Evolutionary conservation across 2,329 filamentous ascomycete species (phyloP).

Genomic region (Cercospora zeae-maydis): DNA sequence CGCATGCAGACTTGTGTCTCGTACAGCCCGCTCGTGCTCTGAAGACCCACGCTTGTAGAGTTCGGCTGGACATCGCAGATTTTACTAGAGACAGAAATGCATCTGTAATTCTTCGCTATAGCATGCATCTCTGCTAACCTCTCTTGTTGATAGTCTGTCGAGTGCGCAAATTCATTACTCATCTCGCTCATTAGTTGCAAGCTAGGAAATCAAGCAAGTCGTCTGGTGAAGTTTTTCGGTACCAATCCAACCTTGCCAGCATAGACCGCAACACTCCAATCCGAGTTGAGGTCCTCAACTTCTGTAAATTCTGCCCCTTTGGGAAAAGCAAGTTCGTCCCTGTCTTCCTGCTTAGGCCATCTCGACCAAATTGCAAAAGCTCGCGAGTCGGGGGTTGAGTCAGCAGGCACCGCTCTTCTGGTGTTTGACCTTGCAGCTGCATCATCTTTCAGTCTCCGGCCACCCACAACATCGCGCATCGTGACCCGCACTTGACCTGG

Average conservation of each 20-base stretch:
- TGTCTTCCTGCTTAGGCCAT: constrained; percentile 66
- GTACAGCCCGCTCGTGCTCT: no score
- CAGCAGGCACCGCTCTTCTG: constrained; percentile 57
- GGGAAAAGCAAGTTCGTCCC: constrained; percentile 81
- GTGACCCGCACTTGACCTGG: constrained; percentile 66
- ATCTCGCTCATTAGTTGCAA: background rate
- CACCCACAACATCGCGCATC: constrained; percentile 72
- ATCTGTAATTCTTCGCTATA: no score
- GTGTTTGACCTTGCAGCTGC: background rate
- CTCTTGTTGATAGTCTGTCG: background rate
- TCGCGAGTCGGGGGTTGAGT: constrained; percentile 66
- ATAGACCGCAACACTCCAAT: constrained; percentile 87
- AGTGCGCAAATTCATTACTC: background rate
- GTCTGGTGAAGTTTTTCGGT: constrained; percentile 69
- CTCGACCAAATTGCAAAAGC: constrained; percentile 65
- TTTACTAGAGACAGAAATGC: no score
- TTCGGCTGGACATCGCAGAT: no score
- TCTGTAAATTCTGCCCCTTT: constrained; percentile 78
- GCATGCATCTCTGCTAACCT: background rate
- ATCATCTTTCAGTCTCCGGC: constrained; percentile 60
- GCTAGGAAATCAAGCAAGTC: background rate
- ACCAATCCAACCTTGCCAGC: constrained; percentile 77
- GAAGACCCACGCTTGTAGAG: no score
- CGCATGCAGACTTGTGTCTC: no score
- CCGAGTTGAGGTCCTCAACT: constrained; percentile 80